Percentiles rank a stretch among this genome's conserved stretches.
phyloP scores from a whole-genome alignment of 2,329 filamentous ascomycete species.

The Aureobasidium pullulans region DNA sequence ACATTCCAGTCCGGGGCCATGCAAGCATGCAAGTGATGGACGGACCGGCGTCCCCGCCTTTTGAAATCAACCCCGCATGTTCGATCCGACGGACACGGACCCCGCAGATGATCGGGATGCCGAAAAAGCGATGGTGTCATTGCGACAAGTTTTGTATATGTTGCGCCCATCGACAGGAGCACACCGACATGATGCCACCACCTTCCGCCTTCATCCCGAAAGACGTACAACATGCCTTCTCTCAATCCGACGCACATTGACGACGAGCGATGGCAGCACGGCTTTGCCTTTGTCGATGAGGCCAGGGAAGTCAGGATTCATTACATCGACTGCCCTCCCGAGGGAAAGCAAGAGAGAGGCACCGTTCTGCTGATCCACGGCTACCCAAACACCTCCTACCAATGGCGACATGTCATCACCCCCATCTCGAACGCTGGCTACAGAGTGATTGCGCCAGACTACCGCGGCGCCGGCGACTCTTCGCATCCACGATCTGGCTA shows the following conservation, averaged over 20 bases:
- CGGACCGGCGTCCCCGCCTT: too few relatives aligned
- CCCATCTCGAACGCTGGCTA: conserved; percentile 34
- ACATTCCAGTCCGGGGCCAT: too few relatives aligned
- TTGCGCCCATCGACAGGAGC: too few relatives aligned
- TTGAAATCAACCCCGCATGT: too few relatives aligned
- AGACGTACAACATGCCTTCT: conserved; percentile 4
- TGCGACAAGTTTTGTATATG: neutral
- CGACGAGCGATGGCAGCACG: conserved; percentile 1
- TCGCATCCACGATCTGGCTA: conserved; percentile 32
- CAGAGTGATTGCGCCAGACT: conserved; percentile 33
- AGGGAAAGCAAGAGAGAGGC: conserved; percentile 21
- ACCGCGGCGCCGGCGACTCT: conserved; percentile 32
- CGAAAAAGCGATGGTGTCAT: too few relatives aligned
- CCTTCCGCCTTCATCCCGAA: too few relatives aligned
- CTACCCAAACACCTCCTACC: conserved; percentile 42
- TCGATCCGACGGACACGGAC: too few relatives aligned
- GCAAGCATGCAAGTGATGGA: too few relatives aligned
- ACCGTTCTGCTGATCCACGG: conserved; percentile 41
- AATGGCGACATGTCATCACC: conserved; percentile 34
- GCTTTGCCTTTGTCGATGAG: conserved; percentile 1
- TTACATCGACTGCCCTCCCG: conserved; percentile 16
- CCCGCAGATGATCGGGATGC: too few relatives aligned
- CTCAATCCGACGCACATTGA: conserved; percentile 5
- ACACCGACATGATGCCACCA: too few relatives aligned
- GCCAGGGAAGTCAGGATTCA: conserved; percentile 20